Conservation (phyloP, 768 basidiomycete species). For the Tulasnella sp. region DNA sequence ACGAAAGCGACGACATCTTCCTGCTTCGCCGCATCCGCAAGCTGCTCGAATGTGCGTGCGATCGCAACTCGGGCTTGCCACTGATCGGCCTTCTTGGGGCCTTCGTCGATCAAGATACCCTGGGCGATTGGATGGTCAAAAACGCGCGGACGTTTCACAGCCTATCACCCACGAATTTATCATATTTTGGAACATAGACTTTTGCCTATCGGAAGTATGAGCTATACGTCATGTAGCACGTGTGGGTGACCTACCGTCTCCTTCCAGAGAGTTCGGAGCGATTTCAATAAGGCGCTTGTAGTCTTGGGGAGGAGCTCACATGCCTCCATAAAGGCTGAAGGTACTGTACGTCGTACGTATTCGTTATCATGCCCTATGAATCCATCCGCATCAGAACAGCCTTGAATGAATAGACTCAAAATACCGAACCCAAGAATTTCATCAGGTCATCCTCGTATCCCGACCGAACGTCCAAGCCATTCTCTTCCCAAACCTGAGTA, state of each 20-base stretch:
- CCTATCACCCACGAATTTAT: conserved; percentile 60
- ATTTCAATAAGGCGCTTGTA: background rate
- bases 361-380: conserved; percentile 58
- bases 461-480: conserved; percentile 79
- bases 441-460: conserved; percentile 46
- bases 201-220: conserved; percentile 43
- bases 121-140: conserved; percentile 25
- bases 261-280: conserved; percentile 58
- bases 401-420: background rate
- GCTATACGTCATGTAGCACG: background rate
- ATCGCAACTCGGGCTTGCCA: conserved; percentile 74
- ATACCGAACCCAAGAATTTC: conserved; percentile 49
- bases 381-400: background rate
- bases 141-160: no score
- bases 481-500: conserved; percentile 82
- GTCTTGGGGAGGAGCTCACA: conserved; percentile 31
- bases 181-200: conserved; percentile 81
- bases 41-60: conserved; percentile 48
- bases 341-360: conserved; percentile 56
- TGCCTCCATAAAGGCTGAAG: conserved; percentile 34
- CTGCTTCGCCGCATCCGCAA: conserved; percentile 54
- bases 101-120: conserved; percentile 89
- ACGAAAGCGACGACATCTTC: conserved; percentile 61
- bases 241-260: conserved; percentile 48
- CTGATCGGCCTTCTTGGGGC: conserved; percentile 77